Evolutionary conservation across 805 yeast genomes (phyloP), one percentile per base, ranked within the genome.

Genomic region (Schizosaccharomyces octosporus): DNA sequence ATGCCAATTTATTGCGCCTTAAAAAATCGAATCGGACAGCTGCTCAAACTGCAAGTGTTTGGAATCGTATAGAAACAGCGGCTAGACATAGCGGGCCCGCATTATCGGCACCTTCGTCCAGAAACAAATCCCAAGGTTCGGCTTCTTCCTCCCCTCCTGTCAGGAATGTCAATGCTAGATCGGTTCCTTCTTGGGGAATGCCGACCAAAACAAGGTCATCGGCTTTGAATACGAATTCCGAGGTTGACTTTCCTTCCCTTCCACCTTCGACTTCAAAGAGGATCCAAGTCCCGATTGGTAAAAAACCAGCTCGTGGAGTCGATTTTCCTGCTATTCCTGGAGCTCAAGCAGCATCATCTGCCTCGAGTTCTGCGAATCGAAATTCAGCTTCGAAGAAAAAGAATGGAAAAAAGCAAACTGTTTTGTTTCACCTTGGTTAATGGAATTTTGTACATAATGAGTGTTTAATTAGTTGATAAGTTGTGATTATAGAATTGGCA

Each of bases 41-140:
- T n/a, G 31, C 31, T n/a, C 61, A 32, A n/a, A 59, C 61, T n/a
- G 51, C 61, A 7, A 42, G 54, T 43, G 61, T 59, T 1, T 59
- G 61, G 61, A 59, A 59, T 21, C 48, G 54, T 27, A 43, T 59
- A 7, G 61, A 59, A 29, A 19, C 19, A 15, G 61, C 55, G 4
- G 60, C 60, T 21, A 27, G 21, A 15, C 31, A 57, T 17, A 17
- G 19, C 11, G 36, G 36, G 4, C 36, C 36, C 2, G 31, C 57
- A 6, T 51, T 51, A 17, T 51, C 57, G 13, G 36, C 36, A 11
- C 57, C 57, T 17, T 7, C 36, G 6, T 51, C 57, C 15, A 24
- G 36, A 6, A 29, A 4, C 9, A 51, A 21, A 17, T 17, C 6
- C 7, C 17, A 11, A 7, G 13, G 7, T 24, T 9, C 27, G 21